Conservation (phyloP, 768 basidiomycete species). For the Russula sp. region DNA sequence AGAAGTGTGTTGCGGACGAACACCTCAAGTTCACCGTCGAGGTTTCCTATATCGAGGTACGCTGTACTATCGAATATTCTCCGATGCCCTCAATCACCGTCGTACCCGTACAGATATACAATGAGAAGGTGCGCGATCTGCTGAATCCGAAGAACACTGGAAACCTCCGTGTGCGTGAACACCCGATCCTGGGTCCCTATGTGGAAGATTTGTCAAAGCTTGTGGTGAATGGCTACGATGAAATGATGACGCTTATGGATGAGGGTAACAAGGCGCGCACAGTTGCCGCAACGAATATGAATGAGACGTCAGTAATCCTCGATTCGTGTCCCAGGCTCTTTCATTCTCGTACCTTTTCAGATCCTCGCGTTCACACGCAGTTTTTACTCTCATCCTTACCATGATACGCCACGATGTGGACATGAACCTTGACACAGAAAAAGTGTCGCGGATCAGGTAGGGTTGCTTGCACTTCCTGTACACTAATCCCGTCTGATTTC, state of each 20-base stretch:
- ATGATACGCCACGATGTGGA: constrained; percentile 83
- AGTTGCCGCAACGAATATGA: constrained; percentile 99
- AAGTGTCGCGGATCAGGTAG: constrained; percentile 94
- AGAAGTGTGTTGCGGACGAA: constrained; percentile 53
- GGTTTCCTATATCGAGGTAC: constrained; percentile 94
- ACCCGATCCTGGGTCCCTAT: constrained; percentile 94
- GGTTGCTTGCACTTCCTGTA: constrained; percentile 18
- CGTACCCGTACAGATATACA: constrained; percentile 64
- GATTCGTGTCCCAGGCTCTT: neutral
- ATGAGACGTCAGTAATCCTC: constrained; percentile 63
- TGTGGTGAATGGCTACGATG: constrained; percentile 82
- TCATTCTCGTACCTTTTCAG: constrained; percentile 31
- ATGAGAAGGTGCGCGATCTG: constrained; percentile 96
- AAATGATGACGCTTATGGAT: constrained; percentile 99
- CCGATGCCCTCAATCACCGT: neutral
- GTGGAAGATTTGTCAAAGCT: constrained; percentile 96
- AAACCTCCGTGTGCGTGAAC: constrained; percentile 94
- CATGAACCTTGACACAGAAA: constrained; percentile 91
- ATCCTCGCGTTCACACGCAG: constrained; percentile 95
- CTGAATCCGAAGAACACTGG: constrained; percentile 96
- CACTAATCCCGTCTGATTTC: neutral
- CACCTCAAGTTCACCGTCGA: constrained; percentile 84
- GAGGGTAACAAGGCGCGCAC: constrained; percentile 98
- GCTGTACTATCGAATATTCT: constrained; percentile 15
- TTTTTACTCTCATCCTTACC: constrained; percentile 91